Percentiles rank a stretch among this genome's conserved stretches.
Conservation (phyloP, 371 early-diverging fungal species). For the Encephalitozoon hellem region DNA sequence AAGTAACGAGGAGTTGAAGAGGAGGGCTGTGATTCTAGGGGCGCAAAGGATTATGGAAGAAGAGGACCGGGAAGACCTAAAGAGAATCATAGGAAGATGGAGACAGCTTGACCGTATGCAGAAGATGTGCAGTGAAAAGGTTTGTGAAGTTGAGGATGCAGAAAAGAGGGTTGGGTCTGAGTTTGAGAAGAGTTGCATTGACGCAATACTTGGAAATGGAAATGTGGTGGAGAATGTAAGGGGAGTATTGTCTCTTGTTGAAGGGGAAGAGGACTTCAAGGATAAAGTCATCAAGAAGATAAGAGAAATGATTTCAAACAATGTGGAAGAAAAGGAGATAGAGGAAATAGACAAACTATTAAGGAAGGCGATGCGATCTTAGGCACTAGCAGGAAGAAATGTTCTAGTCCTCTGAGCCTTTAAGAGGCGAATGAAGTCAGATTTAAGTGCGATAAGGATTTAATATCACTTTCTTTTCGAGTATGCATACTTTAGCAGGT, state of each 20-base stretch:
- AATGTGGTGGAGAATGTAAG: neutral
- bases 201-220: constrained; percentile 11
- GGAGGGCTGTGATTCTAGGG: constrained; percentile 8
- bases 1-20: constrained; percentile 35
- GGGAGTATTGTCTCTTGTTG: neutral
- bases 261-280: neutral
- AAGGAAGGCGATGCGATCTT: neutral
- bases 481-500: constrained; percentile 53
- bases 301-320: constrained; percentile 6
- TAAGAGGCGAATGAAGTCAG: neutral
- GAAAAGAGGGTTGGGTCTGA: neutral
- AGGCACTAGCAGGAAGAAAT: neutral
- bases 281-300: neutral
- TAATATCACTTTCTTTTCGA: constrained; percentile 8
- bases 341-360: neutral
- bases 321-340: neutral
- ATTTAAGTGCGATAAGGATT: neutral
- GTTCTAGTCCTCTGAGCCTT: neutral
- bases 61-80: constrained; percentile 10
- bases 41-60: neutral
- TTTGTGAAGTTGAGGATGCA: neutral
- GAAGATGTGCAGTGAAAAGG: neutral
- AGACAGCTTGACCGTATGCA: neutral
- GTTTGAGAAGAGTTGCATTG: constrained; percentile 11
- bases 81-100: constrained; percentile 4